Evolutionary conservation across 495 filamentous ascomycete genomes (phyloP).

Genomic region (Penicillium turbatum): DNA sequence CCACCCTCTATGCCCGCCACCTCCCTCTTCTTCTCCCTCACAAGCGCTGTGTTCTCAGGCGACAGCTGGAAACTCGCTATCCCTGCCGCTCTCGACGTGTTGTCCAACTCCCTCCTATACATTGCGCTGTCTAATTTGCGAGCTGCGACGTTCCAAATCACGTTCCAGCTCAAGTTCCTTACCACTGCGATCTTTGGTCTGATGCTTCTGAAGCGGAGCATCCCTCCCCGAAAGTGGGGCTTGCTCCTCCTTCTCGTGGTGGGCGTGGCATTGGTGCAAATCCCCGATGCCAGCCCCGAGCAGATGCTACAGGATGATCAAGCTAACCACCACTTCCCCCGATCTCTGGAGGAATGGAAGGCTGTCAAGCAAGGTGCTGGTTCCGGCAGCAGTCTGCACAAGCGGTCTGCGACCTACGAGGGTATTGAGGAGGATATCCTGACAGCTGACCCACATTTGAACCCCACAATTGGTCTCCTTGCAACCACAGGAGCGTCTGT

Average conservation of each 20-base stretch:
- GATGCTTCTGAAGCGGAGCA: constrained; percentile 62
- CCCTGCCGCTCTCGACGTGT: constrained; percentile 80
- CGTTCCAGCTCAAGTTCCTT: constrained; percentile 90
- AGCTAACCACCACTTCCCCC: constrained; percentile 60
- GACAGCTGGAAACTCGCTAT: constrained; percentile 96
- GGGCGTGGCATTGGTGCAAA: constrained; percentile 83
- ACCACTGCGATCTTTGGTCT: constrained; percentile 88
- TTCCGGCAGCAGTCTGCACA: constrained; percentile 39
- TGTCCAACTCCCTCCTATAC: constrained; percentile 90
- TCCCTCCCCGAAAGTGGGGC: constrained; percentile 71
- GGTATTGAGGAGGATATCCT: constrained; percentile 81
- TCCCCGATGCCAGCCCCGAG: constrained; percentile 54
- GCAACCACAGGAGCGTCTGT: constrained; percentile 72
- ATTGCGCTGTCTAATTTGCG: constrained; percentile 87
- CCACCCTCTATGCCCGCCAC: constrained; percentile 73
- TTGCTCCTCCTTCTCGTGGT: constrained; percentile 73
- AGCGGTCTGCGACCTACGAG: constrained; percentile 91
- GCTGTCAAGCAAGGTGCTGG: constrained; percentile 38
- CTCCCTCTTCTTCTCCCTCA: constrained; percentile 74
- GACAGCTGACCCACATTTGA: constrained; percentile 60
- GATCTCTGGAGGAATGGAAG: constrained; percentile 59
- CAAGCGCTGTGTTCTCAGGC: constrained; percentile 74
- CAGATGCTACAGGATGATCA: constrained; percentile 50
- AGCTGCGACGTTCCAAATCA: constrained; percentile 85
- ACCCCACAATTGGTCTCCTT: constrained; percentile 68